Conservation (phyloP, 208 protist species). For the Novymonas esmeraldas region DNA sequence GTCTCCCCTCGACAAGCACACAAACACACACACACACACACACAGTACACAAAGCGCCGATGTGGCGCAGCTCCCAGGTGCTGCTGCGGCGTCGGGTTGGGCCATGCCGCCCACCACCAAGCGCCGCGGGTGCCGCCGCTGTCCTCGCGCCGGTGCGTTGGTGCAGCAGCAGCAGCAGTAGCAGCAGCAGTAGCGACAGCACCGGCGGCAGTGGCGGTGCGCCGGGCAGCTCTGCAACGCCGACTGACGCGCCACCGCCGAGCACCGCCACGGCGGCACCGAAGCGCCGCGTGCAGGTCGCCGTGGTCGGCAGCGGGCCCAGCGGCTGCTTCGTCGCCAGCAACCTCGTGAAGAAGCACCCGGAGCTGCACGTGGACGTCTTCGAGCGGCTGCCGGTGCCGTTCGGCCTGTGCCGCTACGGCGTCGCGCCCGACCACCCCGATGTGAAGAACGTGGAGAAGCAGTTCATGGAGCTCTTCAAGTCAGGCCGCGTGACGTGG, state of each 20-base stretch:
- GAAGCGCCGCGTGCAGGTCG: constrained; percentile 75
- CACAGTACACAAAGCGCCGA: background rate
- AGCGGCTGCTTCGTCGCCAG: constrained; percentile 96
- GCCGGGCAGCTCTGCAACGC: background rate
- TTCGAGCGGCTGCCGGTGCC: constrained; percentile 95
- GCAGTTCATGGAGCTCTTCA: constrained; percentile 88
- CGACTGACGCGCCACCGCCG: background rate
- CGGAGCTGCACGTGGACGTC: constrained; percentile 89
- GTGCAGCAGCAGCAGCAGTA: background rate
- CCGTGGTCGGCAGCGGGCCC: constrained; percentile 95
- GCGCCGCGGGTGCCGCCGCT: background rate
- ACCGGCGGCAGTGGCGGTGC: background rate
- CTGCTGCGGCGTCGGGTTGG: background rate
- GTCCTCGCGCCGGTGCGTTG: background rate
- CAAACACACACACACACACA: background rate
- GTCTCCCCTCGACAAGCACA: background rate
- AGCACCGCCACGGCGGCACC: background rate
- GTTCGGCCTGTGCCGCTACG: constrained; percentile 97
- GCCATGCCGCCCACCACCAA: background rate
- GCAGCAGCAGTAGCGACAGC: background rate
- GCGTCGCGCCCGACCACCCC: constrained; percentile 97
- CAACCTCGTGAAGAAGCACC: constrained; percentile 80
- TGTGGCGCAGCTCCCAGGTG: background rate
- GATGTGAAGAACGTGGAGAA: constrained; percentile 96
- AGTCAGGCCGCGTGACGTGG: constrained; percentile 79